These are phyloP conservation scores for Staphylotrichum longicolle DNA, from an alignment of 495 filamentous ascomycete species.

Conservation along the genomic window DNA sequence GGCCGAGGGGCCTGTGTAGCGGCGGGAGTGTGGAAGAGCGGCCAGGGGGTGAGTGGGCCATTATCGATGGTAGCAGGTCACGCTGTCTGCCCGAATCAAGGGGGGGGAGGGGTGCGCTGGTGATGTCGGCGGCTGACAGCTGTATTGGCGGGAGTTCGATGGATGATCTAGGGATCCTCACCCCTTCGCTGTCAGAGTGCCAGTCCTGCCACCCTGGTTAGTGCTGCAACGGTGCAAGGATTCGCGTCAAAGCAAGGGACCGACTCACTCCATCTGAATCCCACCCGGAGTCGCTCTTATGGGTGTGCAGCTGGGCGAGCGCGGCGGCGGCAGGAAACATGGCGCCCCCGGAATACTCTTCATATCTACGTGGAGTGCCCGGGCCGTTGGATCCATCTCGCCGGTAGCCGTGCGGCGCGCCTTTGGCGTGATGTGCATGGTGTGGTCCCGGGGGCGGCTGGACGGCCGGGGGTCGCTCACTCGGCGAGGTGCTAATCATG, in stretches of 20 bases:
- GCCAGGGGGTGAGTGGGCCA: conserved; percentile 77
- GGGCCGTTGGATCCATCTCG: conserved; percentile 68
- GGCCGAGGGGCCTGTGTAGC: conserved; percentile 60
- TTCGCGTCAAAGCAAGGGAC: too few relatives aligned
- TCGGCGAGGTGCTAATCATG: conserved; percentile 89
- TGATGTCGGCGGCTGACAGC: conserved; percentile 57
- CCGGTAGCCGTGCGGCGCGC: conserved; percentile 49
- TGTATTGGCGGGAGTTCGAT: conserved; percentile 75
- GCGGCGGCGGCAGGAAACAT: conserved; percentile 75
- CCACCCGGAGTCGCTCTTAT: conserved; percentile 78
- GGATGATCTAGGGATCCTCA: conserved; percentile 53
- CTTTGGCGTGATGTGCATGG: conserved; percentile 36
- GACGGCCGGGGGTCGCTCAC: conserved; percentile 61
- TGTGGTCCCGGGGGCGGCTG: conserved; percentile 26
- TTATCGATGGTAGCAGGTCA: conserved; percentile 76
- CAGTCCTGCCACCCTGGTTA: conserved; percentile 52
- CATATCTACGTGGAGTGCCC: conserved; percentile 67
- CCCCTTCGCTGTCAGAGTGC: conserved; percentile 68
- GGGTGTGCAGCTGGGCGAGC: conserved; percentile 76
- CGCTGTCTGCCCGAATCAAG: conserved; percentile 59
- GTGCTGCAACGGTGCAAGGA: neutral
- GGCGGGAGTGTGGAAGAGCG: conserved; percentile 85
- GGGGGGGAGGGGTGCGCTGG: conserved; percentile 64
- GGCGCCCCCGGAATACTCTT: conserved; percentile 66
- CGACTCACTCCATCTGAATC: conserved; percentile 73